Conservation (phyloP, 2,329 filamentous ascomycete species). For the Dactylellina cionopaga region DNA sequence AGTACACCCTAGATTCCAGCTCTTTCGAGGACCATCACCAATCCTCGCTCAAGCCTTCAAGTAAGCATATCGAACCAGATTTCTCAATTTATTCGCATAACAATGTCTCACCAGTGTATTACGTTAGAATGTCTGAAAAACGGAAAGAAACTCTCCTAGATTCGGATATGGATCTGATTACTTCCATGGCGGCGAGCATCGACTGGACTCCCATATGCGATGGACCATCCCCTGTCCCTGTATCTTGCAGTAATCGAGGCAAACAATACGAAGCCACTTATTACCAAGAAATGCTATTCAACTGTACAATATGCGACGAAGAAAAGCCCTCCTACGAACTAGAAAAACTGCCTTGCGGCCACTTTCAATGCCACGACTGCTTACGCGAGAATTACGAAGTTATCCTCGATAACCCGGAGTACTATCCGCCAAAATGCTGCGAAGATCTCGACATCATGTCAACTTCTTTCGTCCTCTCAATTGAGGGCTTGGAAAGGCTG, state of each 20-base stretch:
- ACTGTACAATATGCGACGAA: slow-evolving; percentile 29
- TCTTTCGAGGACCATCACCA: no score
- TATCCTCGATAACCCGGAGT: slow-evolving; percentile 11
- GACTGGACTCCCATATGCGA: background rate
- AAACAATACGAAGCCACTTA: background rate
- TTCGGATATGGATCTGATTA: background rate
- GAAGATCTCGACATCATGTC: background rate
- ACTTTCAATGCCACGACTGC: slow-evolving; percentile 33
- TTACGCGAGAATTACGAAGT: slow-evolving; percentile 15
- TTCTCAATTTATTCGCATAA: no score
- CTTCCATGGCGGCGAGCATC: background rate
- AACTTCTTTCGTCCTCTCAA: slow-evolving; percentile 21
- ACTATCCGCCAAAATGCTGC: slow-evolving; percentile 34
- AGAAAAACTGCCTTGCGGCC: slow-evolving; percentile 19
- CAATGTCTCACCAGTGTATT: no score
- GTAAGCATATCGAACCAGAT: no score
- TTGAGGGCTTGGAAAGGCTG: slow-evolving; percentile 1
- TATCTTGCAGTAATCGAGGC: background rate
- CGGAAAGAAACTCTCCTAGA: background rate
- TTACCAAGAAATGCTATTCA: background rate
- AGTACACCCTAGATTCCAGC: no score
- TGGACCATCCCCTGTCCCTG: no score
- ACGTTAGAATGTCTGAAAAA: no score
- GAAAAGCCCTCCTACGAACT: slow-evolving; percentile 4
- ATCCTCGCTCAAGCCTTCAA: no score